These are phyloP conservation scores for Ogataea methylovora DNA, from an alignment of 805 yeast genomes.

Conservation along the genomic window DNA sequence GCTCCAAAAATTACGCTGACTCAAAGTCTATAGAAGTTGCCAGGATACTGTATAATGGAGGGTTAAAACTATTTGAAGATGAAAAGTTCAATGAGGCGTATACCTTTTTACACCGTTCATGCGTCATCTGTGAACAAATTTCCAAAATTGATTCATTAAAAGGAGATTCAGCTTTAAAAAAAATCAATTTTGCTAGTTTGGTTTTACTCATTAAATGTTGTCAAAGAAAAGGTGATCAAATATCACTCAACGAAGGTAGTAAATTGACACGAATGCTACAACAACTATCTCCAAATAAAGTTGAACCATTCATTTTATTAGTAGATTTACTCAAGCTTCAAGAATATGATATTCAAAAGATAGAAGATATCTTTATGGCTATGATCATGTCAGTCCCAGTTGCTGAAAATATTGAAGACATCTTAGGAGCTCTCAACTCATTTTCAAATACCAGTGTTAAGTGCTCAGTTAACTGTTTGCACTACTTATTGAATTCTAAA, in stretches of 20 bases:
- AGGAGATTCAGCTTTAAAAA: slow-evolving; percentile 7
- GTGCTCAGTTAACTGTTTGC: slow-evolving; percentile 25
- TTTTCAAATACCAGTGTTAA: slow-evolving; percentile 14
- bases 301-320: slow-evolving; percentile 24
- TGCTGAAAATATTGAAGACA: slow-evolving; percentile 8
- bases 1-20: no score
- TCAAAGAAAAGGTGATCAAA: slow-evolving; percentile 14
- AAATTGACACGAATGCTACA: slow-evolving; percentile 18
- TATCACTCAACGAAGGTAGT: slow-evolving; percentile 11
- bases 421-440: slow-evolving; percentile 7
- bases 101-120: slow-evolving; percentile 9
- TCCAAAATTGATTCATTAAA: slow-evolving; percentile 5
- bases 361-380: slow-evolving; percentile 27
- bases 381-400: slow-evolving; percentile 25
- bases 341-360: slow-evolving; percentile 5
- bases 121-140: slow-evolving; percentile 12
- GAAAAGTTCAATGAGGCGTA: slow-evolving; percentile 5
- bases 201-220: slow-evolving; percentile 20
- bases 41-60: slow-evolving; percentile 26
- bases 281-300: slow-evolving; percentile 16
- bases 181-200: slow-evolving; percentile 16
- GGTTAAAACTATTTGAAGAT: slow-evolving; percentile 6
- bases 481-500: slow-evolving; percentile 27
- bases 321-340: slow-evolving; percentile 15
- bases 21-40: slow-evolving; percentile 11